Evolutionary conservation across 345 rosid genomes (phyloP), one percentile per base, ranked within the genome.

Genomic region (Alliaria petiolata): DNA sequence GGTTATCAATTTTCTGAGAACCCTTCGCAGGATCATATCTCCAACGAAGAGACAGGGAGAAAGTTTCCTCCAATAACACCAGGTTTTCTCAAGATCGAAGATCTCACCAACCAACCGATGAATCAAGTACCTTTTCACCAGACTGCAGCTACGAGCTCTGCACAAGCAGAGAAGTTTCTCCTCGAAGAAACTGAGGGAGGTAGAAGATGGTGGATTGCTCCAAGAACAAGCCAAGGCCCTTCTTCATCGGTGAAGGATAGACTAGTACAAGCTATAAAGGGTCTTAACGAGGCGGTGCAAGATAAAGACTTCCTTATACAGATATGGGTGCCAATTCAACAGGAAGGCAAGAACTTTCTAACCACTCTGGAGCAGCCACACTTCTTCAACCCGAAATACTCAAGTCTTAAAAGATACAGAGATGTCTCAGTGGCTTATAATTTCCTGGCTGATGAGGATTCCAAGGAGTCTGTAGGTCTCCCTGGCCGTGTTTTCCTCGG

Each of bases 401-500:
- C 13, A 74, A 91, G 87, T 69, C 98, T 93, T 42, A 76, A 78
- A 57, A 79, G 71, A 67, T 93, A 91, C 78, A 79, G 98, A 76
- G 74, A 78, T 76, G 90, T 85, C 75, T 93, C 98, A 11, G 71
- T 83, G 65, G 39, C 35, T 4, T 91, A 82, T 65, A 83, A 87
- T 35, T 91, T 93, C 64, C 76, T 82, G 1, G 95, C 87, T 7
- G 96, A 93, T 42, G 87, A 82, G 65, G 91, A 81, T 53, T 84
- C 96, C 6, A 81, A 84, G 35, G 92, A 84, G 51, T 82, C 81
- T 5, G 77, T 80, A n/a, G 98, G 96, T 63, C 81, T 93, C 71
- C 98, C 95, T 3, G 95, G 96, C 76, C 91, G 97, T 40, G 97
- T 91, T n/a, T 93, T 75, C 80, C 76, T 87, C 50, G 82, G 82